Conservation (phyloP, 2,329 filamentous ascomycete species). For the Scedosporium dehoogii region DNA sequence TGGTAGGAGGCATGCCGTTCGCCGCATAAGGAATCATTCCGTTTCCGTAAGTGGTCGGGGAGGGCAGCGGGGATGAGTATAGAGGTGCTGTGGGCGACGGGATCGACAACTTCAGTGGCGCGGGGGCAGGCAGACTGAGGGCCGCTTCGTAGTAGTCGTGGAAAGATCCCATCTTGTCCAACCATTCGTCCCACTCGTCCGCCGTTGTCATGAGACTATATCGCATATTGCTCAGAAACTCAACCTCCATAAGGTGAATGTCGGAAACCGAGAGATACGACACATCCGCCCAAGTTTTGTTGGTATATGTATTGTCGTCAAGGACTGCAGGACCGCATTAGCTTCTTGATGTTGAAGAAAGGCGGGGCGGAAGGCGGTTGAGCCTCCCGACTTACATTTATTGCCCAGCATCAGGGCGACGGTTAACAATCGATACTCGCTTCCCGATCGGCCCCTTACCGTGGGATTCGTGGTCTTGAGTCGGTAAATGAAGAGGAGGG, state of each 20-base stretch:
- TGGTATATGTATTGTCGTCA: slow-evolving; percentile 98
- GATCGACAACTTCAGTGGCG: neutral
- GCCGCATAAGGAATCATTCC: neutral
- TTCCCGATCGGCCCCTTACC: slow-evolving; percentile 85
- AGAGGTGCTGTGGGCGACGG: neutral
- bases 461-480: slow-evolving; percentile 82
- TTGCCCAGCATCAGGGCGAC: slow-evolving; percentile 97
- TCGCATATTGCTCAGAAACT: slow-evolving; percentile 96
- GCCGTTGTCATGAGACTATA: slow-evolving; percentile 85
- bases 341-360: slow-evolving; percentile 12
- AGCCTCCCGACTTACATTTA: slow-evolving; percentile 56
- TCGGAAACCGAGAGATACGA: slow-evolving; percentile 88
- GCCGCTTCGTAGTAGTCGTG: slow-evolving; percentile 73
- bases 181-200: slow-evolving; percentile 80
- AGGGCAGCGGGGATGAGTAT: neutral
- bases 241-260: slow-evolving; percentile 99
- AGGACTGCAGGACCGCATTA: slow-evolving; percentile 47
- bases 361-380: no score
- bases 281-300: slow-evolving; percentile 98
- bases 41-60: neutral
- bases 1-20: neutral
- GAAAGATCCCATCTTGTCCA: slow-evolving; percentile 72
- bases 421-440: slow-evolving; percentile 85
- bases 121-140: slow-evolving; percentile 27
- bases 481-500: slow-evolving; percentile 84